Conservation (phyloP, 306 rosid genomes). For the Castanea sativa region DNA sequence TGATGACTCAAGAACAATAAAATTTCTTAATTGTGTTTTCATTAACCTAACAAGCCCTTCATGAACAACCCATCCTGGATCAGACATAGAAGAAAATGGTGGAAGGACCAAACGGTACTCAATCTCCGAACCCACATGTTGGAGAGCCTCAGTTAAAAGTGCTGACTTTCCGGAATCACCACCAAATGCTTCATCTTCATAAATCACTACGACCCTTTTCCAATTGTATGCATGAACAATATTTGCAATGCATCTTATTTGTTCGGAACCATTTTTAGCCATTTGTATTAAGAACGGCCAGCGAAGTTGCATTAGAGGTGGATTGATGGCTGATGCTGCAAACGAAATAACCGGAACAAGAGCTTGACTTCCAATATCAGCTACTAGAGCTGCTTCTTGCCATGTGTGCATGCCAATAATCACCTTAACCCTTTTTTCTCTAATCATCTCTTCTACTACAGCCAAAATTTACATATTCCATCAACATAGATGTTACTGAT, state of each 20-base stretch:
- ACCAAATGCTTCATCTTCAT: constrained; percentile 44
- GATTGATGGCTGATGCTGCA: constrained; percentile 45
- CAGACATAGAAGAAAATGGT: constrained; percentile 30
- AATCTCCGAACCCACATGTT: constrained; percentile 40
- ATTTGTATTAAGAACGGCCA: constrained; percentile 53
- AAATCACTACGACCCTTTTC: constrained; percentile 48
- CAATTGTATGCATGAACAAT: constrained; percentile 38
- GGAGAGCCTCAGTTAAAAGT: constrained; percentile 61
- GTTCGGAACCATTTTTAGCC: constrained; percentile 29
- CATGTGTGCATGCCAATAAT: constrained; percentile 58
- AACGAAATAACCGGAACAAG: constrained; percentile 58
- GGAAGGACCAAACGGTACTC: constrained; percentile 64
- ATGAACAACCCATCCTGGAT: constrained; percentile 33
- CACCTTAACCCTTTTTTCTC: constrained; percentile 30
- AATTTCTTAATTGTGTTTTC: constrained; percentile 45
- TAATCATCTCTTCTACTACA: constrained; percentile 51
- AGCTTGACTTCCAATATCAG: constrained; percentile 40
- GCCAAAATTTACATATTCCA: not conserved
- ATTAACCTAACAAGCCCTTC: constrained; percentile 42
- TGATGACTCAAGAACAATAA: constrained; percentile 54
- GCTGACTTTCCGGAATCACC: constrained; percentile 46
- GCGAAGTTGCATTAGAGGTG: constrained; percentile 25
- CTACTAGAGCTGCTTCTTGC: constrained; percentile 55
- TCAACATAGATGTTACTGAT: too few relatives aligned
- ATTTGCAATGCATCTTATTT: constrained; percentile 47